Conservation (phyloP, 305 asterid genomes). For the Solanum chacoense region DNA sequence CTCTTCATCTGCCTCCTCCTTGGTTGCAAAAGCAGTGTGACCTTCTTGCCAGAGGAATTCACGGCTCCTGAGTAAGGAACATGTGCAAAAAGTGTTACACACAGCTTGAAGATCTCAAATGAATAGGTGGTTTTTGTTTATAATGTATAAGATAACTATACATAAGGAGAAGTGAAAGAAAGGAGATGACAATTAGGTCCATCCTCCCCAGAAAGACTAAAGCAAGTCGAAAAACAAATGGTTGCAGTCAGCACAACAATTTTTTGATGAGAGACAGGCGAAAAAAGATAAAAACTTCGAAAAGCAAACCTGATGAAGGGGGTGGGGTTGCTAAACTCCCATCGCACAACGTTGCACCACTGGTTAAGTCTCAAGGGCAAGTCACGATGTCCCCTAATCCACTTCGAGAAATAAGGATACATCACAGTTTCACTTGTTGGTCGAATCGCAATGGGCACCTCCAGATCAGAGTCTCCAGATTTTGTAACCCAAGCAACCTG, state of each 20-base stretch:
- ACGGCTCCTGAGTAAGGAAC: conserved; percentile 55
- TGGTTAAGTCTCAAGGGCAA: conserved; percentile 87
- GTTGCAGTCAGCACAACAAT: not conserved
- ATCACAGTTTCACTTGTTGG: conserved; percentile 99
- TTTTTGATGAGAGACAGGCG: not conserved
- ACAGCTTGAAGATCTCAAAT: not conserved
- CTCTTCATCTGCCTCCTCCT: conserved; percentile 90
- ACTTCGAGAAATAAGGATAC: conserved; percentile 95
- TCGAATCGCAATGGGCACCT: conserved; percentile 94
- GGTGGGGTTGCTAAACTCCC: conserved; percentile 98
- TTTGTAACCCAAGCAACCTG: conserved; percentile 99
- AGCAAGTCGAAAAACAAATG: not conserved
- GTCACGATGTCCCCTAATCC: conserved; percentile 99
- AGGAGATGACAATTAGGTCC: not conserved
- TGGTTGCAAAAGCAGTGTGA: conserved; percentile 96
- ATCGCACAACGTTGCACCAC: conserved; percentile 99
- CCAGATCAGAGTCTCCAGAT: conserved; percentile 89
- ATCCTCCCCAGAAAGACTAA: not conserved
- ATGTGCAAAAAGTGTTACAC: not conserved
- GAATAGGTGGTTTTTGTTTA: not conserved
- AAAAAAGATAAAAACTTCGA: conserved; percentile 7
- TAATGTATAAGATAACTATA: not conserved
- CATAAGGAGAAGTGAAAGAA: not conserved
- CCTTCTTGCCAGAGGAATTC: conserved; percentile 99
- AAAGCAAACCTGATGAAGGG: conserved; percentile 83